Conservation (phyloP, 192 early-diverging fungal genomes). For the Entomortierella chlamydospora region DNA sequence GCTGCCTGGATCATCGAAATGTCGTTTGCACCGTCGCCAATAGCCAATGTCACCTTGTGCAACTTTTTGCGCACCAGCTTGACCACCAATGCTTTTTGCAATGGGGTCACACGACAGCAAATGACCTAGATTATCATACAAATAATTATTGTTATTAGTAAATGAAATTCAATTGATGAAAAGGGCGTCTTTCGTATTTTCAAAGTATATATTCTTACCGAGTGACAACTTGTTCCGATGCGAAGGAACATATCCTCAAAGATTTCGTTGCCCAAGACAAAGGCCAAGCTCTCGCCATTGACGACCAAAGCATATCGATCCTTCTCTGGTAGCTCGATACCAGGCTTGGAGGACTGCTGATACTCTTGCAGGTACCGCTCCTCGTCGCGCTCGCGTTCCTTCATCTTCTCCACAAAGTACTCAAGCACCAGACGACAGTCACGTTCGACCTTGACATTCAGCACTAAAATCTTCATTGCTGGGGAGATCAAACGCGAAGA, state of each 20-base stretch:
- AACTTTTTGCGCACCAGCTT: constrained; percentile 92
- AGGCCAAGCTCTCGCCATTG: constrained; percentile 90
- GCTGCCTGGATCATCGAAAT: constrained; percentile 98
- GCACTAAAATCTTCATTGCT: constrained; percentile 91
- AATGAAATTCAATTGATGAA: too few species aligned
- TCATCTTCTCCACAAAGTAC: constrained; percentile 62
- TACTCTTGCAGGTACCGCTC: constrained; percentile 45
- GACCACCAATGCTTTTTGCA: constrained; percentile 96
- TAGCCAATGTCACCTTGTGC: constrained; percentile 88
- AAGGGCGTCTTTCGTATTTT: too few species aligned
- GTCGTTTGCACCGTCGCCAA: constrained; percentile 98
- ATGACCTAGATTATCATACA: constrained; percentile 68
- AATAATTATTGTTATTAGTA: too few species aligned
- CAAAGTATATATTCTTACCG: constrained; percentile 64
- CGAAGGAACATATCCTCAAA: constrained; percentile 71
- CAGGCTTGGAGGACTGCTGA: constrained; percentile 8
- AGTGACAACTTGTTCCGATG: constrained; percentile 73
- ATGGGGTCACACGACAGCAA: constrained; percentile 97
- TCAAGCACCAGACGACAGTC: constrained; percentile 89
- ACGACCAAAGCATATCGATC: constrained; percentile 86
- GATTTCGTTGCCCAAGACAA: constrained; percentile 87
- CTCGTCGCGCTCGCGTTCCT: constrained; percentile 46
- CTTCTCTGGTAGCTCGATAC: constrained; percentile 22
- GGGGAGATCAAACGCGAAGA: constrained; percentile 92
- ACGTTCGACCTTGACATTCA: constrained; percentile 87